These are phyloP conservation scores for Calonectria crousiana DNA, from an alignment of 2,329 filamentous ascomycete species.

Conservation along the genomic window DNA sequence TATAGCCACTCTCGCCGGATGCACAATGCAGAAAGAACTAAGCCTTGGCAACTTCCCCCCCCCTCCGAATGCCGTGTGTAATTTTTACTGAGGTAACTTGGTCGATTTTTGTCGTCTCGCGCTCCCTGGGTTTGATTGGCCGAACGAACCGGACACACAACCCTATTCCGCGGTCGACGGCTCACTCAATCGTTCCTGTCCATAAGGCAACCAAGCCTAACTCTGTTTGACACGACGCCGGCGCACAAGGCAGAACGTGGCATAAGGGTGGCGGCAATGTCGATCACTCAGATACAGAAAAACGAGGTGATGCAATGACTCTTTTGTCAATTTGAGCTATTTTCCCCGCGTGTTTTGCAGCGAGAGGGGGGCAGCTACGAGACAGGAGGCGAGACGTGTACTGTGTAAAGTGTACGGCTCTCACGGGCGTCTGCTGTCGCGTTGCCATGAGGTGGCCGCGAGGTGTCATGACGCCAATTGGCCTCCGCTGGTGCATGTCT, in stretches of 20 bases:
- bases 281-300: neutral
- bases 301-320: neutral
- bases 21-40: neutral
- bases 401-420: neutral
- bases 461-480: neutral
- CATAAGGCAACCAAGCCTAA: constrained; percentile 2
- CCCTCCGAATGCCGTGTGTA: neutral
- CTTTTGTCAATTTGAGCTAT: neutral
- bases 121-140: neutral
- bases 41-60: neutral
- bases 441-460: neutral
- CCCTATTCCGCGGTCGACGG: neutral
- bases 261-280: neutral
- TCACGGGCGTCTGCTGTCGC: neutral
- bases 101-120: neutral
- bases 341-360: neutral
- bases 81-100: neutral
- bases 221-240: neutral
- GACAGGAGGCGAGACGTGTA: neutral
- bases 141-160: neutral
- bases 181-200: neutral
- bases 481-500: neutral
- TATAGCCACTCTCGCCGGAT: neutral
- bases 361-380: neutral
- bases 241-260: constrained; percentile 13